Evolutionary conservation across 306 rosid species (phyloP).

Genomic region (Vigna radiata): DNA sequence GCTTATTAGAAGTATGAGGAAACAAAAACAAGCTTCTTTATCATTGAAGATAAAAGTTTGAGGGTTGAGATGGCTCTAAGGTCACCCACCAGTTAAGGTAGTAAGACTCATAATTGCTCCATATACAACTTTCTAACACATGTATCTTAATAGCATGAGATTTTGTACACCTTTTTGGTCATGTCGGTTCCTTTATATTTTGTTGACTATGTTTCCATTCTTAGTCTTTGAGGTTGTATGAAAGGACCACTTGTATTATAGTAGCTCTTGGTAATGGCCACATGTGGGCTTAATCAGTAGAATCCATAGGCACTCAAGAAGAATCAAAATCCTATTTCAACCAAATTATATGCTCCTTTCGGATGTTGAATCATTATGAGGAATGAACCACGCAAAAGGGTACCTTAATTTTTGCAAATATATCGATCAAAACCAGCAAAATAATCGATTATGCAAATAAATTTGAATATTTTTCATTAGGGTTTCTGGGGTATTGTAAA

Average conservation of each 20-base stretch:
- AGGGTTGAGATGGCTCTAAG: conserved; percentile 24
- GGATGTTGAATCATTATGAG: conserved; percentile 38
- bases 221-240: conserved; percentile 5
- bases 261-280: conserved; percentile 29
- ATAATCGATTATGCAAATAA: conserved; percentile 1
- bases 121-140: conserved; percentile 33
- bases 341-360: conserved; percentile 32
- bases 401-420: conserved; percentile 30
- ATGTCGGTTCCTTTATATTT: conserved; percentile 31
- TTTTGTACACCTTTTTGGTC: conserved; percentile 35
- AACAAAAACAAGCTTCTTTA: conserved; percentile 39
- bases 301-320: conserved; percentile 41
- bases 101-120: conserved; percentile 49
- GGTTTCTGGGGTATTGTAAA: background rate
- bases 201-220: conserved; percentile 24
- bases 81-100: conserved; percentile 49
- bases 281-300: conserved; percentile 43
- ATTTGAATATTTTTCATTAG: background rate
- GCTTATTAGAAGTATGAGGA: conserved; percentile 48
- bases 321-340: conserved; percentile 33
- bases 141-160: conserved; percentile 32
- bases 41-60: conserved; percentile 21
- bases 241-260: conserved; percentile 49
- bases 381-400: conserved; percentile 4
- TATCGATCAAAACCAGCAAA: background rate